Evolutionary conservation across 2,329 filamentous ascomycete genomes (phyloP), one percentile per base, ranked within the genome.

Genomic region (Beauveria pseudobassiana): DNA sequence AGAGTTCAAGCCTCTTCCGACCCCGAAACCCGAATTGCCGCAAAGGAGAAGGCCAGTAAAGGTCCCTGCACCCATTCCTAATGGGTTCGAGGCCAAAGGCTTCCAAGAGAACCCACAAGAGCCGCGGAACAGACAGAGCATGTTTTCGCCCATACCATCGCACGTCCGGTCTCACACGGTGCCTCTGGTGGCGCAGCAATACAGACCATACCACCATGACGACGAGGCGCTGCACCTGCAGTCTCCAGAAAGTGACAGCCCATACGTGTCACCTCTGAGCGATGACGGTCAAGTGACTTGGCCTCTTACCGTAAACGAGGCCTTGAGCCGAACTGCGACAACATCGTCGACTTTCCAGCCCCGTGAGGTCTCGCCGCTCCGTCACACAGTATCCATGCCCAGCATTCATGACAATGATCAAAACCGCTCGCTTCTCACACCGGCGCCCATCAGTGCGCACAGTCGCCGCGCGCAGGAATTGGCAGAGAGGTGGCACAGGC

Each of bases 251-350:
- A 8, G 14, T 16, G 57, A 59, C 12, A 52, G 38, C 57, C 34
- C 57, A 7, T 59, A 45, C 18, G 57, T 59, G 7, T 59, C 57
- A 26, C 57, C 57, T n/a, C 40, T 59, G 48, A 59, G 56, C n/a
- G 56, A 59, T 18, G 57, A 52, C 9, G 57, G 30, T 18, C 34
- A 59, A 16, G 57, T 52, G 6, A 22, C 56, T 26, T 61, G 51
- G 59, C 50, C 43, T 24, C 40, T 61, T 20, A 18, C 40, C 14
- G n/a, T 42, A 8, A 28, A 38, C 16, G 38, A 42, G 26, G 12
- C 49, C 3, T n/a, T 30, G 5, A 28, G 28, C 7, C 10, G 22
- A n/a, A 40, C 43, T 1, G 43, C 10, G 56, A 40, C 28, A 2
- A 26, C 12, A 1, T 38, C 45, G 16, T 22, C 22, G 22, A 18